These are phyloP conservation scores for Hemisphaericaspora xylofermentans DNA, from an alignment of 1,139 yeast species.

Conservation along the genomic window DNA sequence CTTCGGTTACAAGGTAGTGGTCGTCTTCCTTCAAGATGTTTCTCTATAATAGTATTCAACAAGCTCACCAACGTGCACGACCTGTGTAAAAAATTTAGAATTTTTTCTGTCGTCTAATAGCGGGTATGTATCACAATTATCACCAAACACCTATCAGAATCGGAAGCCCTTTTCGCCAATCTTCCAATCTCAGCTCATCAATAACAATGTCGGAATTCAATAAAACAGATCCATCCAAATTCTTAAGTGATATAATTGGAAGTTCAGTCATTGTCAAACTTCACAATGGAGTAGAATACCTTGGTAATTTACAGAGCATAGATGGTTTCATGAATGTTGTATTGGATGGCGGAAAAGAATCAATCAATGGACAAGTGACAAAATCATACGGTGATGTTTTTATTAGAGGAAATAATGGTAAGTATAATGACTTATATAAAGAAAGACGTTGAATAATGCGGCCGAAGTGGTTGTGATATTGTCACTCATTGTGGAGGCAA, in stretches of 20 bases:
- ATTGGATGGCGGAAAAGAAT: conserved; percentile 72
- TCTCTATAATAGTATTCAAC: neutral
- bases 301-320: conserved; percentile 75
- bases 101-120: neutral
- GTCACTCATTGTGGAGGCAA: neutral
- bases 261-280: conserved; percentile 78
- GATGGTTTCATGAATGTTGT: conserved; percentile 98
- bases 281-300: conserved; percentile 81
- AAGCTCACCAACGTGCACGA: conserved; percentile 3
- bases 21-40: neutral
- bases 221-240: conserved; percentile 67
- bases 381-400: conserved; percentile 80
- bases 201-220: conserved; percentile 9
- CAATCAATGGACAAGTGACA: conserved; percentile 54
- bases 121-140: neutral
- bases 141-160: too few relatives aligned
- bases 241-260: conserved; percentile 77
- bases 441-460: too few relatives aligned
- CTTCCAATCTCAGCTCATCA: too few relatives aligned
- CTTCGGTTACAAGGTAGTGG: too few relatives aligned
- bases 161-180: too few relatives aligned
- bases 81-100: neutral
- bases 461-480: neutral
- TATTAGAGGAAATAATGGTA: conserved; percentile 91
- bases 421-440: conserved; percentile 25